Evolutionary conservation across 2,329 filamentous ascomycete genomes (phyloP).

Genomic region (Penicillium palitans): DNA sequence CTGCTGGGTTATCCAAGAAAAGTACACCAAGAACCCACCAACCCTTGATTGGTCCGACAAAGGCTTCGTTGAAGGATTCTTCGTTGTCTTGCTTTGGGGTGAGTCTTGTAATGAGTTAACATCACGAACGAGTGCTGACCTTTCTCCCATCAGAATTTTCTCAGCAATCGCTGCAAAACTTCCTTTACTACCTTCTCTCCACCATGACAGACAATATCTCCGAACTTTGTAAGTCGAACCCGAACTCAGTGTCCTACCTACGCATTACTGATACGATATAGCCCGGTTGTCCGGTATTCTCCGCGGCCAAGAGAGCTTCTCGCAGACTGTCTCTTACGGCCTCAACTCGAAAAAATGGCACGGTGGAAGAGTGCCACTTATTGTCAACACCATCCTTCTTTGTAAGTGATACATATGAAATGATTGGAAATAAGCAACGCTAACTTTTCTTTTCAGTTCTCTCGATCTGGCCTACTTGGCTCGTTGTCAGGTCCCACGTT

Average conservation of each 20-base stretch:
- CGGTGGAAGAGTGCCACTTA: conserved; percentile 44
- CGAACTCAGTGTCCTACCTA: background rate
- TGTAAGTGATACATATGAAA: conserved; percentile 18
- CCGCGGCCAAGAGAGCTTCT: conserved; percentile 49
- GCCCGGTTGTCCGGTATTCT: conserved; percentile 46
- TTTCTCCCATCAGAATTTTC: conserved; percentile 39
- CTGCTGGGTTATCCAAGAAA: conserved; percentile 55
- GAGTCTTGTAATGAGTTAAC: background rate
- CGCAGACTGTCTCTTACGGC: conserved; percentile 47
- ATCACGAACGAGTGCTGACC: background rate
- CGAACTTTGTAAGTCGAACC: conserved; percentile 37
- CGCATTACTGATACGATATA: conserved; percentile 13
- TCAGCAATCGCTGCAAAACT: conserved; percentile 56
- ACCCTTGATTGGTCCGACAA: conserved; percentile 44
- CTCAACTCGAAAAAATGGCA: conserved; percentile 48
- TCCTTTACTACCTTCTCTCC: conserved; percentile 57
- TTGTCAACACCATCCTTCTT: conserved; percentile 42
- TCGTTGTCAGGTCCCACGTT: conserved; percentile 24
- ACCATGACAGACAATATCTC: conserved; percentile 59
- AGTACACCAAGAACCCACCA: conserved; percentile 48
- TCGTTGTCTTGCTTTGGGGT: conserved; percentile 52
- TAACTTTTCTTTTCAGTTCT: conserved; percentile 17
- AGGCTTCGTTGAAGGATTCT: conserved; percentile 51
- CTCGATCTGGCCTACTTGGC: conserved; percentile 30
- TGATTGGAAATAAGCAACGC: background rate